These are phyloP conservation scores for Ganoderma leucocontextum DNA, from an alignment of 1,284 basidiomycete genomes.

Conservation along the genomic window DNA sequence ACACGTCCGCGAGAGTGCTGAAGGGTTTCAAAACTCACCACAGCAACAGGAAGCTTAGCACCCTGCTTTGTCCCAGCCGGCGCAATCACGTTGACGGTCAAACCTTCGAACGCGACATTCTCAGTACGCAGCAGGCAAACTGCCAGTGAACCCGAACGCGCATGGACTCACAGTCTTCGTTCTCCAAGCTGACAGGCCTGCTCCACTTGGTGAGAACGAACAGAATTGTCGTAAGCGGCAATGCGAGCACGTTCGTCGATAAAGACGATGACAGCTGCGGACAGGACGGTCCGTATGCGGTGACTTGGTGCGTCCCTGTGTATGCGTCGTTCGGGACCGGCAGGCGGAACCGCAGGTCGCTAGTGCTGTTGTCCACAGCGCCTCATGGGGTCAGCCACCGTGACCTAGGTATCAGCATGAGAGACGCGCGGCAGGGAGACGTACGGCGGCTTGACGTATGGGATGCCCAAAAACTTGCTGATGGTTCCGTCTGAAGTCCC, in stretches of 20 bases:
- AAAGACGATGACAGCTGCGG: slow-evolving; percentile 50
- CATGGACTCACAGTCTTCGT: slow-evolving; percentile 33
- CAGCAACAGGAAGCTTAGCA: slow-evolving; percentile 61
- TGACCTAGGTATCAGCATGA: background rate
- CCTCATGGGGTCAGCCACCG: background rate
- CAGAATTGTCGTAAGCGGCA: slow-evolving; percentile 34
- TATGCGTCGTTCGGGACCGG: slow-evolving; percentile 55
- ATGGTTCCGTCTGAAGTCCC: slow-evolving; percentile 30
- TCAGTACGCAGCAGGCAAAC: background rate
- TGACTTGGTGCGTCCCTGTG: slow-evolving; percentile 49
- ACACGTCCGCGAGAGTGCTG: background rate
- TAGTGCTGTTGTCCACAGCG: background rate
- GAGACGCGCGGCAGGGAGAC: slow-evolving; percentile 19
- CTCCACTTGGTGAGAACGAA: slow-evolving; percentile 23
- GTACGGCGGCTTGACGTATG: slow-evolving; percentile 56
- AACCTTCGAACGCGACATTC: slow-evolving; percentile 44
- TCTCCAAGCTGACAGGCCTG: slow-evolving; percentile 22
- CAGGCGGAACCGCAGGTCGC: slow-evolving; percentile 50
- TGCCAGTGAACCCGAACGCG: background rate
- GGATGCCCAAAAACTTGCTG: slow-evolving; percentile 58
- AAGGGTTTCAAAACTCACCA: slow-evolving; percentile 46
- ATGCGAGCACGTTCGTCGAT: background rate
- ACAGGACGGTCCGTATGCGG: slow-evolving; percentile 54
- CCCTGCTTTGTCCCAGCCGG: slow-evolving; percentile 44
- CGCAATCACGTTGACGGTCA: slow-evolving; percentile 57